A percentile compares a stretch with the other conserved stretches of the same genome.
phyloP scores from a whole-genome alignment of 2,329 filamentous ascomycete species.

The Colletotrichum lupini region DNA sequence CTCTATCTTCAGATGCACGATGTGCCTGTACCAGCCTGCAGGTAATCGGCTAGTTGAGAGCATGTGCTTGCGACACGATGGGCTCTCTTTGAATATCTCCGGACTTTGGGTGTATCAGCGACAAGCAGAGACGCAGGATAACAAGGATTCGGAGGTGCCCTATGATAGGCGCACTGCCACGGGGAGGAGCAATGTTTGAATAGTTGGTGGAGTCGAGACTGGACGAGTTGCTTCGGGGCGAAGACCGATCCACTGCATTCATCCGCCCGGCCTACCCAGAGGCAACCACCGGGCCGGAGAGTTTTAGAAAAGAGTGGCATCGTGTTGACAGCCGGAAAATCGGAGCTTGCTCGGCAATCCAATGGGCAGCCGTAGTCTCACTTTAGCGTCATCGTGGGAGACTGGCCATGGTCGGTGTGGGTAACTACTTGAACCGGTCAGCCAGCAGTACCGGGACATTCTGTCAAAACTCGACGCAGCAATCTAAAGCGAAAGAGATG shows the following conservation, averaged over 20 bases:
- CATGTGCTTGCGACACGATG: conserved; percentile 3
- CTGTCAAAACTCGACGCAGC: not conserved
- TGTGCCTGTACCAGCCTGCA: conserved; percentile 1
- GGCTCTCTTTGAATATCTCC: not conserved
- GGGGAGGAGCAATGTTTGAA: not conserved
- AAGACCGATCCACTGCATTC: not conserved
- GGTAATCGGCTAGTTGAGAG: not conserved
- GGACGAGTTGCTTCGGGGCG: not conserved
- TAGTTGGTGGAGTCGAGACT: not conserved
- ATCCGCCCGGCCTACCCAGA: not conserved
- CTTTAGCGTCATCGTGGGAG: not conserved
- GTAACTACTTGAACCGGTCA: not conserved
- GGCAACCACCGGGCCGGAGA: not conserved
- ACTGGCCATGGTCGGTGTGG: not conserved
- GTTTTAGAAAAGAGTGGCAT: not conserved
- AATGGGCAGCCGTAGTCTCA: not conserved
- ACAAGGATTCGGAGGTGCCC: not conserved
- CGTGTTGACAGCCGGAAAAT: conserved; percentile 17
- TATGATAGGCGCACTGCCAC: not conserved
- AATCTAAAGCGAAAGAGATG: not conserved
- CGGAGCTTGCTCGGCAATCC: conserved; percentile 20
- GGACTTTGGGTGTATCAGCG: not conserved
- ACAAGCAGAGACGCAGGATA: not conserved
- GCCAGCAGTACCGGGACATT: not conserved
- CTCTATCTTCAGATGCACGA: not conserved